Evolutionary conservation across 805 yeast genomes (phyloP), one percentile per base, ranked within the genome.

Genomic region (Ogataea populi-albae): DNA sequence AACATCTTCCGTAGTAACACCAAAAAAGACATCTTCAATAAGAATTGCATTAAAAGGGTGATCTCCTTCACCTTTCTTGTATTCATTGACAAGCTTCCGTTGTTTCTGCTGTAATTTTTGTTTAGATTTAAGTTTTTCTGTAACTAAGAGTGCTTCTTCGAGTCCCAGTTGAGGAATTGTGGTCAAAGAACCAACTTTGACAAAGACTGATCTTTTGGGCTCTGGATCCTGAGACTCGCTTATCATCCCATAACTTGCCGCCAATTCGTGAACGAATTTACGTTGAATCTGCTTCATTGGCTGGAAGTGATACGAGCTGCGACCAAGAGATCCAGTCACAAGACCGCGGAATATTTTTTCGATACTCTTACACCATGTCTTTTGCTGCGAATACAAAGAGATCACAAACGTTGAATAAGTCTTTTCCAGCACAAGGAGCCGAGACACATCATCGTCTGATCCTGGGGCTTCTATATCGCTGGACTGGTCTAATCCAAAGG

Each of bases 161-260:
- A 82, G 58, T 2, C 70, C 63, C 27, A 69, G 47, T 8, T 53
- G 47, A 0, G 87, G 86, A 2, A 64, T 38, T 7, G 43, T 49
- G 0, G 66, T 54, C 1, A 37, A 44, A 9, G 47, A 39, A 5
- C 55, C 52, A 29, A 67, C 57, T 32, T 65, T 61, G n/a, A 87
- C 68, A 45, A 74, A 79, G 1, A 87, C 91, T 8, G 82, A 75
- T 41, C 95, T 60, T 34, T 75, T 68, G 0, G 96, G 96, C 46
- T 86, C 96, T 3, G 74, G 75, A 57, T 86, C 96, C 43, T 85
- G 93, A 2, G 89, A 75, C 49, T 84, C 88, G 0, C 82, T 66
- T 47, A 73, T 78, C 9, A 86, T 49, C 9, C 70, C 65, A 54
- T 66, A 86, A 0, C 76, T 59, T 17, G 68, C 74, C 0, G 88